Evolutionary conservation across 176 grass and related monocot genomes (phyloP).

Genomic region (Hordeum marinum): DNA sequence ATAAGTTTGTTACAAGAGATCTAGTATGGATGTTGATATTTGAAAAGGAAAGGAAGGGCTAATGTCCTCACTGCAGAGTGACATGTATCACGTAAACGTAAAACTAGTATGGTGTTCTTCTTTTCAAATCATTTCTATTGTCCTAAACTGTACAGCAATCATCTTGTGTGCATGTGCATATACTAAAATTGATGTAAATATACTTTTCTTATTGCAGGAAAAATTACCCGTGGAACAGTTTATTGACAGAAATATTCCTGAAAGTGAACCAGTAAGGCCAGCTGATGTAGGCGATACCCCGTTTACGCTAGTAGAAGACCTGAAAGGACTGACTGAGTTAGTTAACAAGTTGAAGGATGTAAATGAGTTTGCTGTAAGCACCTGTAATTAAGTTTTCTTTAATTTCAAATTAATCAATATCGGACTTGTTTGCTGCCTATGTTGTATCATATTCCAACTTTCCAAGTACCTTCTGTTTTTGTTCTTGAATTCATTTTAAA

Average conservation of each 20-base stretch:
- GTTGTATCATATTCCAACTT: background rate
- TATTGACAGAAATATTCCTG: slow-evolving; percentile 58
- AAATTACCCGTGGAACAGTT: slow-evolving; percentile 58
- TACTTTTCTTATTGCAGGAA: slow-evolving; percentile 51
- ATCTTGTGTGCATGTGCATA: slow-evolving; percentile 7
- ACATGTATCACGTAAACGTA: background rate
- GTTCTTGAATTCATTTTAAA: background rate
- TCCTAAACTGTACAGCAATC: background rate
- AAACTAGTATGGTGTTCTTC: background rate
- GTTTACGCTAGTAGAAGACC: slow-evolving; percentile 74
- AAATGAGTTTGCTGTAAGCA: slow-evolving; percentile 93
- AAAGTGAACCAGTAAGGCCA: slow-evolving; percentile 72
- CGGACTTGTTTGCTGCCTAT: background rate
- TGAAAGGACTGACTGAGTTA: slow-evolving; percentile 64
- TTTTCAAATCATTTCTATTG: background rate
- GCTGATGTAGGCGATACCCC: slow-evolving; percentile 63
- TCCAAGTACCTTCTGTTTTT: background rate
- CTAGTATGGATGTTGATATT: slow-evolving; percentile 7
- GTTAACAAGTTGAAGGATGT: slow-evolving; percentile 71
- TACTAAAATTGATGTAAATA: background rate
- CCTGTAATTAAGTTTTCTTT: slow-evolving; percentile 13
- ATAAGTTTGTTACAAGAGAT: slow-evolving; percentile 12
- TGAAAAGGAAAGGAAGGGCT: background rate
- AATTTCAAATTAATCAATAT: slow-evolving; percentile 9
- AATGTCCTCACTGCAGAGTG: background rate